Evolutionary conservation across 73 alveolate genomes (phyloP).

Genomic region (Paramecium bursaria): DNA sequence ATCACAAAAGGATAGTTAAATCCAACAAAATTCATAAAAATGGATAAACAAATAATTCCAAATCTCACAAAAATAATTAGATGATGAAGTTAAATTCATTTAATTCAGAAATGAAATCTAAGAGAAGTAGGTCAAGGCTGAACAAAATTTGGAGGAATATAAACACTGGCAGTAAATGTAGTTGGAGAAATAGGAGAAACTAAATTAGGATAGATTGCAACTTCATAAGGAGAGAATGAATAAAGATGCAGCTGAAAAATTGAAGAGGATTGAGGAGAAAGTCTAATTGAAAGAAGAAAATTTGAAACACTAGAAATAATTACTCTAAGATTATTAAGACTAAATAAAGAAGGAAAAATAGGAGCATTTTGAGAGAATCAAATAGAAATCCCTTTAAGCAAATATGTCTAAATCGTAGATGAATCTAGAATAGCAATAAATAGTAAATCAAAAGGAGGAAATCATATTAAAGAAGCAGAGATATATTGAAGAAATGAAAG

Average conservation of each 20-base stretch:
- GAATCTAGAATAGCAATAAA: neutral
- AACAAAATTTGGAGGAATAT: constrained; percentile 40
- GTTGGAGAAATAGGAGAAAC: constrained; percentile 14
- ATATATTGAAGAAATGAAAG: constrained; percentile 31
- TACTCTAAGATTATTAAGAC: constrained; percentile 22
- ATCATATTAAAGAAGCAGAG: neutral
- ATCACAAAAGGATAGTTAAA: constrained; percentile 38
- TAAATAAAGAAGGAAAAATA: constrained; percentile 7
- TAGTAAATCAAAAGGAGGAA: neutral
- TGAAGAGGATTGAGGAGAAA: neutral
- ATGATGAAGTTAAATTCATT: constrained; percentile 28
- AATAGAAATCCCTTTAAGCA: neutral
- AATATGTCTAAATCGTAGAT: neutral
- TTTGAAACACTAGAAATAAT: constrained; percentile 1
- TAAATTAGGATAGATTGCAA: constrained; percentile 17
- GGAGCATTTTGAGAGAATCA: neutral
- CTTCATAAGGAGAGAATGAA: constrained; percentile 28
- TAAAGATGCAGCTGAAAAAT: constrained; percentile 7
- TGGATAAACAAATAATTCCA: constrained; percentile 45
- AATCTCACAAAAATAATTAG: constrained; percentile 1
- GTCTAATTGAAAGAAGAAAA: constrained; percentile 2
- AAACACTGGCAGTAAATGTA: constrained; percentile 1
- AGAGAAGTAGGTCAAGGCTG: constrained; percentile 36
- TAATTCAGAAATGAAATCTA: constrained; percentile 21
- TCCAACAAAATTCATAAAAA: constrained; percentile 14